Evolutionary conservation across 768 basidiomycete species (phyloP), one percentile per base, ranked within the genome.

Genomic region (Boletus insuetus): DNA sequence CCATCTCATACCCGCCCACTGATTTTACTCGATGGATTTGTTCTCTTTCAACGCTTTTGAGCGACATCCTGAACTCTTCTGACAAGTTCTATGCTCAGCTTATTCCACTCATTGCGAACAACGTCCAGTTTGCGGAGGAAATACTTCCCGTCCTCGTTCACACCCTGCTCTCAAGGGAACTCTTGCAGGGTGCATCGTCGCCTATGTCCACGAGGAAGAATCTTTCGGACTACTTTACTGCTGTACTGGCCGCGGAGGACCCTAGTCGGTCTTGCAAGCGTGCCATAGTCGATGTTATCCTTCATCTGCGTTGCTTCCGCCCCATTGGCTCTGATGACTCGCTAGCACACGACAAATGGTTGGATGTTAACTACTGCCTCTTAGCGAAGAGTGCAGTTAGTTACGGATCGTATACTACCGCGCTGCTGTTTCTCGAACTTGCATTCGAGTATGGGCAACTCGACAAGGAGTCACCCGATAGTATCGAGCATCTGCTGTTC

Each of bases 351-450:
- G 84, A 92, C 67, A 80, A 79, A 56, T 98, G 97, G 97, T 78
- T 99, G 12, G 75, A 81, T 35, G 63, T 98, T 41, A 85, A 96
- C 59, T 91, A 80, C 64, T 66, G 80, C 2, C 73, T 92, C 6
- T 78, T 98, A 22, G 85, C 87, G 11, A 75, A 75, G 57, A 87
- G 83, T 35, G 90, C 95, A 4, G 83, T 91, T 51, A 68, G 74
- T 35, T 94, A 87, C 54, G 90, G 89, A 0, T 85, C 91, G 9
- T 97, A 91, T 67, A 93, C 93, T 5, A 95, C 95, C 0, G 89
- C 92, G 0, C 76, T 98, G 22, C 77, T 98, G 26, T 96, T 95
- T 67, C 75, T 97, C 34, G 96, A 98, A 64, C 77, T 96, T 13
- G 86, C 84, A 0, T 73, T 75, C 22, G 86, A 92, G 53, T 74